A percentile compares a stretch with the other conserved stretches of the same genome.
Evolutionary conservation across 2,329 filamentous ascomycete genomes (phyloP).

Genomic region (Paecilomyces niveus): DNA sequence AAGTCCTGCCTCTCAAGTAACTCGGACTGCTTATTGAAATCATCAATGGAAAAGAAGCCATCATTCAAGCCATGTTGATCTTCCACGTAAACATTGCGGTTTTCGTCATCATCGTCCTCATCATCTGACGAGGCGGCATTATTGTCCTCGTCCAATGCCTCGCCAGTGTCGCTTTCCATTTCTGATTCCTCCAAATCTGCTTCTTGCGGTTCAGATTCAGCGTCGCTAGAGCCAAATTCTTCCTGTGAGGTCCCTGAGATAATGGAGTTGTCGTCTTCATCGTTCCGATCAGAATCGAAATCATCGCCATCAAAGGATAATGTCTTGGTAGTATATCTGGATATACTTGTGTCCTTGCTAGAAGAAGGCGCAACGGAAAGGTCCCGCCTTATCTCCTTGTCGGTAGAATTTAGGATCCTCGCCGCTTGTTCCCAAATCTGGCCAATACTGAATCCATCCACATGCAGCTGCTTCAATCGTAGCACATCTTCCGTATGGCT

Average conservation of each 20-base stretch:
- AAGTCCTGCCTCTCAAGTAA: constrained; percentile 81
- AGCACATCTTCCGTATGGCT: constrained; percentile 49
- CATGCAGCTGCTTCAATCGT: constrained; percentile 74
- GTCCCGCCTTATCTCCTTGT: constrained; percentile 46
- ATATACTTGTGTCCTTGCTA: constrained; percentile 9
- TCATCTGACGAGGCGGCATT: constrained; percentile 17
- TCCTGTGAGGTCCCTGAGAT: background rate
- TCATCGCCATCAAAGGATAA: constrained; percentile 13
- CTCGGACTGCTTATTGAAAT: constrained; percentile 92
- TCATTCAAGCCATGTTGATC: constrained; percentile 88
- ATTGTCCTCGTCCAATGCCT: constrained; percentile 8
- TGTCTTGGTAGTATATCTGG: constrained; percentile 8
- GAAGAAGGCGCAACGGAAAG: constrained; percentile 26
- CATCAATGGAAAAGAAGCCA: constrained; percentile 94
- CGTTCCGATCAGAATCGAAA: constrained; percentile 28
- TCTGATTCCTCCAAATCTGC: constrained; percentile 6
- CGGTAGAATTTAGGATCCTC: constrained; percentile 65
- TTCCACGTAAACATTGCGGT: constrained; percentile 52
- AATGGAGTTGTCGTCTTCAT: constrained; percentile 1
- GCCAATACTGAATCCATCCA: constrained; percentile 76
- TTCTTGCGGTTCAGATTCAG: constrained; percentile 6
- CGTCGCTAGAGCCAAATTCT: constrained; percentile 3
- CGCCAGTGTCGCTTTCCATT: constrained; percentile 7
- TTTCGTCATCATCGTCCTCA: constrained; percentile 17
- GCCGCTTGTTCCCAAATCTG: constrained; percentile 94